Percentiles rank a stretch among this genome's conserved stretches.
Conservation (phyloP, 257 asterid species). For the Nicotiana undulata region DNA sequence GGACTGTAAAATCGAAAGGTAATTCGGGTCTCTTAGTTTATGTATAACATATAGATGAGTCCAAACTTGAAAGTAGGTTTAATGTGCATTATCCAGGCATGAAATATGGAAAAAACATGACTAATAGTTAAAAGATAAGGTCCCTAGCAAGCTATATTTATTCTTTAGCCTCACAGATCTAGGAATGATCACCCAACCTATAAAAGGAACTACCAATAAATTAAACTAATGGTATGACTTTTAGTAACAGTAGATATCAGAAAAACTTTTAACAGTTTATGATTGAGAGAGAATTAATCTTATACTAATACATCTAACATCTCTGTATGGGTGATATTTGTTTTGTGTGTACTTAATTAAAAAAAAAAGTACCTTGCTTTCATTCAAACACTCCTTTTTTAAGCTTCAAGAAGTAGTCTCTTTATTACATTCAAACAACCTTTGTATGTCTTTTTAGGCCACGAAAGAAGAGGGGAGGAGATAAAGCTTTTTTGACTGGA, state of each 20-base stretch:
- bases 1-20: background rate
- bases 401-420: slow-evolving; percentile 14
- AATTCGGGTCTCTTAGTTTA: background rate
- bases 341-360: background rate
- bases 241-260: background rate
- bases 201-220: too few relatives aligned
- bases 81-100: background rate
- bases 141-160: background rate
- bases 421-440: slow-evolving; percentile 34
- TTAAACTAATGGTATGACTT: background rate
- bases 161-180: background rate
- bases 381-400: slow-evolving; percentile 51
- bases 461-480: slow-evolving; percentile 32
- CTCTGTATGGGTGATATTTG: background rate
- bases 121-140: background rate
- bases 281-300: background rate
- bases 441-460: slow-evolving; percentile 67
- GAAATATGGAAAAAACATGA: background rate
- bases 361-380: slow-evolving; percentile 16
- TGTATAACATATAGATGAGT: background rate
- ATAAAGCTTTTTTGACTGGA: slow-evolving; percentile 55
- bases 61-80: background rate
- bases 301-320: background rate
- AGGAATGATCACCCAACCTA: background rate
- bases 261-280: background rate